Evolutionary conservation across 2,329 filamentous ascomycete species (phyloP).

Genomic region (Trichoderma gracile): DNA sequence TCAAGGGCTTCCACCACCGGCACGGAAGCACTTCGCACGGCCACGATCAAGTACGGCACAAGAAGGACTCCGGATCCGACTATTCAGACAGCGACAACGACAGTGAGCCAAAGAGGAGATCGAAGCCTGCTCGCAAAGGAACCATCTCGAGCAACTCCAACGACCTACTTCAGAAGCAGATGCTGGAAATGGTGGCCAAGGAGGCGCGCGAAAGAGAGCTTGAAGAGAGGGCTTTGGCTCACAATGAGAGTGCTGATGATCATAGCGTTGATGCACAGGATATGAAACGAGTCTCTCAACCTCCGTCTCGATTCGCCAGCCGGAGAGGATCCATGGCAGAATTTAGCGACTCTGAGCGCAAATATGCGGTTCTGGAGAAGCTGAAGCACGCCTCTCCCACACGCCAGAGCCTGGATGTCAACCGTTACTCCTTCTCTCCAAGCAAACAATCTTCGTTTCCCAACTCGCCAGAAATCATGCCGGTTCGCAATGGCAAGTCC

Average conservation of each 20-base stretch:
- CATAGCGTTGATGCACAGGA: conserved; percentile 40
- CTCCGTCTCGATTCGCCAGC: conserved; percentile 37
- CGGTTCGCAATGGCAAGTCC: conserved; percentile 45
- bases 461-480: conserved; percentile 55
- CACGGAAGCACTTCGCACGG: conserved; percentile 52
- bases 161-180: conserved; percentile 61
- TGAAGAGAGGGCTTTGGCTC: conserved; percentile 37
- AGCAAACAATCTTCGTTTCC: conserved; percentile 50
- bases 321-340: conserved; percentile 44
- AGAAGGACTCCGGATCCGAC: conserved; percentile 56
- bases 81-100: conserved; percentile 60
- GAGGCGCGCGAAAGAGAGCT: conserved; percentile 50
- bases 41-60: conserved; percentile 55
- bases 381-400: conserved; percentile 30
- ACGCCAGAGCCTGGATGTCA: conserved; percentile 37
- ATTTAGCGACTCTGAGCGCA: conserved; percentile 44
- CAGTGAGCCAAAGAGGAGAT: conserved; percentile 39
- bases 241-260: conserved; percentile 40
- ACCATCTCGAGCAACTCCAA: conserved; percentile 52
- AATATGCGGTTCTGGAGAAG: conserved; percentile 29
- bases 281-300: conserved; percentile 32
- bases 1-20: conserved; percentile 56
- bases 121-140: conserved; percentile 41
- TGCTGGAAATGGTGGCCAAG: conserved; percentile 60
- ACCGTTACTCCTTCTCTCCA: conserved; percentile 46